Percentiles rank a stretch among this genome's conserved stretches.
phyloP scores from a whole-genome alignment of 2,329 filamentous ascomycete species.

The Fusarium burgessii region DNA sequence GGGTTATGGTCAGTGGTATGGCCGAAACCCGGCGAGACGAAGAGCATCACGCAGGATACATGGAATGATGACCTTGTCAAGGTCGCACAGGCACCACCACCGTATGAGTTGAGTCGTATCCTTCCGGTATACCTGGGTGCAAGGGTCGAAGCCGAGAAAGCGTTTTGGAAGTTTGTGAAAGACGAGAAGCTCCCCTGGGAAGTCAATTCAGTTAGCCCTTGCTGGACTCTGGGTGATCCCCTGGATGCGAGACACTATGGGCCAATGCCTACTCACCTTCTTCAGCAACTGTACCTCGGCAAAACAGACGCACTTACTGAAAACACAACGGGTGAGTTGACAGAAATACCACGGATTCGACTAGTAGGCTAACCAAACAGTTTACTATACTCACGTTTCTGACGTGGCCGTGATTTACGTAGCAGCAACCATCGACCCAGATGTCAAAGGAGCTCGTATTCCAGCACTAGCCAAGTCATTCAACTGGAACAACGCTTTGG shows the following conservation, averaged over 20 bases:
- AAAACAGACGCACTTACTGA: slow-evolving; percentile 11
- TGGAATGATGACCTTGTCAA: slow-evolving; percentile 36
- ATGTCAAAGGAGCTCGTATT: slow-evolving; percentile 24
- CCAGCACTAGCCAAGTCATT: slow-evolving; percentile 16
- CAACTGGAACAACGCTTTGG: slow-evolving; percentile 38
- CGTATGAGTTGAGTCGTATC: slow-evolving; percentile 23
- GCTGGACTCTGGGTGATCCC: slow-evolving; percentile 24
- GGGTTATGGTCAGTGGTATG: slow-evolving; percentile 34
- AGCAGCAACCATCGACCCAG: slow-evolving; percentile 30
- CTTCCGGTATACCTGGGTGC: slow-evolving; percentile 20
- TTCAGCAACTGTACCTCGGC: slow-evolving; percentile 36
- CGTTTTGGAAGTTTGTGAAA: slow-evolving; percentile 36
- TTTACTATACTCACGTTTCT: slow-evolving; percentile 39
- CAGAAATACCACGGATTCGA: fast-evolving
- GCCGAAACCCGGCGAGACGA: slow-evolving; percentile 7
- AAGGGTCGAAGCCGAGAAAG: slow-evolving; percentile 37
- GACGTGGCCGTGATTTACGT: slow-evolving; percentile 35
- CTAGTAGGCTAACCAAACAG: slow-evolving; percentile 4
- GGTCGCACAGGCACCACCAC: slow-evolving; percentile 30
- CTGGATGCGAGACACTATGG: slow-evolving; percentile 21
- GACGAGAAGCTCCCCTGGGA: slow-evolving; percentile 35
- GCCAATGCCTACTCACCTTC: slow-evolving; percentile 33
- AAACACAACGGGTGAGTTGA: slow-evolving; percentile 23
- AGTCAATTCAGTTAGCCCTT: slow-evolving; percentile 37
- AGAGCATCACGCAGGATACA: slow-evolving; percentile 19